Conservation (phyloP, 1,139 yeast species). For the Diutina sp. region DNA sequence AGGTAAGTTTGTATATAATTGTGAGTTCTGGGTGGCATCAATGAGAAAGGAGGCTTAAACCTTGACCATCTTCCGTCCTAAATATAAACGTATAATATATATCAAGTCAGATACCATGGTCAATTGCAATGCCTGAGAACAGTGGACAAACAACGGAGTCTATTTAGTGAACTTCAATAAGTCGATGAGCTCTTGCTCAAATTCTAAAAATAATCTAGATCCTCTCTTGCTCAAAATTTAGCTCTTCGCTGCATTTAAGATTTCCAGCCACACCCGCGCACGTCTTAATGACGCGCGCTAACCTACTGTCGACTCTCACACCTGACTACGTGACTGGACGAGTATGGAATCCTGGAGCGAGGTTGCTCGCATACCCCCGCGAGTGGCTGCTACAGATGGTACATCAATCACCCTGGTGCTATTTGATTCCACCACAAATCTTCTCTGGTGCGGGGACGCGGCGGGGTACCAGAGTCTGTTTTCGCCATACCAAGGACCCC, state of each 20-base stretch:
- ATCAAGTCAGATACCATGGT: no score
- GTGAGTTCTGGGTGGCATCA: constrained; percentile 63
- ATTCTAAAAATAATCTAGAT: no score
- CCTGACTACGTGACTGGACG: not conserved
- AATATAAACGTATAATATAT: no score
- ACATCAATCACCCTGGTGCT: constrained; percentile 5
- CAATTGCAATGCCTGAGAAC: no score
- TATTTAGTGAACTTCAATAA: no score
- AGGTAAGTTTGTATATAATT: constrained; percentile 47
- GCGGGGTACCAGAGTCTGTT: constrained; percentile 22
- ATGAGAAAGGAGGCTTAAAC: not conserved
- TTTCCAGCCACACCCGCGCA: not conserved
- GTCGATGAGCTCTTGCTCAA: no score
- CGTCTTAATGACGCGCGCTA: not conserved
- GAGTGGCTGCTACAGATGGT: constrained; percentile 1
- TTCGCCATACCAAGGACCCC: constrained; percentile 11
- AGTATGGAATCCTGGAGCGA: constrained; percentile 1
- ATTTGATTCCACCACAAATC: constrained; percentile 62
- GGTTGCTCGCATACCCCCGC: not conserved
- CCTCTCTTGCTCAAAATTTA: no score
- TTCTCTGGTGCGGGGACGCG: constrained; percentile 80
- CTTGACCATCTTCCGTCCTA: no score
- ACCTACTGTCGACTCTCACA: not conserved
- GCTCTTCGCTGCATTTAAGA: no score
- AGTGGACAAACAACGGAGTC: no score